Percentiles rank a stretch among this genome's conserved stretches.
These are phyloP conservation scores for Exophiala phaeomuriformis DNA, from an alignment of 2,329 filamentous ascomycete genomes.

Conservation along the genomic window DNA sequence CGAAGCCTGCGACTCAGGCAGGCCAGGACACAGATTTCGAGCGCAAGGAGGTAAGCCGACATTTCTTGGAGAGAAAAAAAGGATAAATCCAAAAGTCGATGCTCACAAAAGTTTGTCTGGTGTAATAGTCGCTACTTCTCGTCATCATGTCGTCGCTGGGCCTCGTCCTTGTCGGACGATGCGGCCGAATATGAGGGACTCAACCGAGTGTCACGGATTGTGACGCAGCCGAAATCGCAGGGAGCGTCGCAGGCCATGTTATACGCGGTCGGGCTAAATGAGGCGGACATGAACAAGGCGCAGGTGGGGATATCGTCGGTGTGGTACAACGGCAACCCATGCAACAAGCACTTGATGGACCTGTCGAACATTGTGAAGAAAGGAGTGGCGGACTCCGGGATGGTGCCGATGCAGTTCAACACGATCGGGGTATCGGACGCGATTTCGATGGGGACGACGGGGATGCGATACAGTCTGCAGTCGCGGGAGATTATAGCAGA, in stretches of 20 bases:
- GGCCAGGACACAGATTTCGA: slow-evolving; percentile 6
- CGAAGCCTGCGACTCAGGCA: slow-evolving; percentile 20
- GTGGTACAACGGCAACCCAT: slow-evolving; percentile 97
- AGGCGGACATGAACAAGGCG: slow-evolving; percentile 87
- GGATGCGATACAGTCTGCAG: slow-evolving; percentile 93
- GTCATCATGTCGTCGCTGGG: slow-evolving; percentile 6
- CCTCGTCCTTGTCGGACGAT: neutral
- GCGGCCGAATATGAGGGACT: slow-evolving; percentile 38
- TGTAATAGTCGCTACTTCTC: slow-evolving; percentile 13
- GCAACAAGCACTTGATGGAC: slow-evolving; percentile 97
- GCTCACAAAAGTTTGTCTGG: neutral
- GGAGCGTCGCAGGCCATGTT: slow-evolving; percentile 98
- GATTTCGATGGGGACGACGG: slow-evolving; percentile 96
- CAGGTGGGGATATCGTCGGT: slow-evolving; percentile 97
- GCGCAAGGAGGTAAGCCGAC: slow-evolving; percentile 5
- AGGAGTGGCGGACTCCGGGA: slow-evolving; percentile 64
- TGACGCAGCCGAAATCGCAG: slow-evolving; percentile 97
- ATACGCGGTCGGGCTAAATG: slow-evolving; percentile 82
- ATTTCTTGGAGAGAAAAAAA: too few species aligned
- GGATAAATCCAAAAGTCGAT: too few species aligned
- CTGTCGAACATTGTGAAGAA: slow-evolving; percentile 72
- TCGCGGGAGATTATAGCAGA: slow-evolving; percentile 95
- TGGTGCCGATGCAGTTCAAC: slow-evolving; percentile 96
- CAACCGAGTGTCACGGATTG: slow-evolving; percentile 75
- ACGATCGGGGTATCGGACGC: slow-evolving; percentile 96